Evolutionary conservation across 768 basidiomycete genomes (phyloP).

Genomic region (Rhizopogon salebrosus): DNA sequence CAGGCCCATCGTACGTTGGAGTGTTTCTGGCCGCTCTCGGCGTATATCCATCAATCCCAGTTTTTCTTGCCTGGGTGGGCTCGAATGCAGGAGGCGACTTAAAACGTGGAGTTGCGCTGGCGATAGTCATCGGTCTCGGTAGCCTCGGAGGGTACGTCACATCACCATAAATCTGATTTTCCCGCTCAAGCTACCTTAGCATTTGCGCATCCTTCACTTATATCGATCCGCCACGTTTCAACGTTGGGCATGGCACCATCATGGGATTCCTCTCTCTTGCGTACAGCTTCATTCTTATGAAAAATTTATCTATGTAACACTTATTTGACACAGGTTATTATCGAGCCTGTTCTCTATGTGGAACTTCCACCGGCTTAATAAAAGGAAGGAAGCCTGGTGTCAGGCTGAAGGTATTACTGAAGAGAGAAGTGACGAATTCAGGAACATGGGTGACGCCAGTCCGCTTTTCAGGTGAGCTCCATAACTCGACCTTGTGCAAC

Average conservation of each 20-base stretch:
- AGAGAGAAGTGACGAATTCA: slow-evolving; percentile 35
- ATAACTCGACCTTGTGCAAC: no score
- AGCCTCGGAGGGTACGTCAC: slow-evolving; percentile 45
- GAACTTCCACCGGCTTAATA: slow-evolving; percentile 47
- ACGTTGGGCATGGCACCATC: slow-evolving; percentile 31
- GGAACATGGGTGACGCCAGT: slow-evolving; percentile 46
- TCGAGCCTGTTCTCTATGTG: slow-evolving; percentile 39
- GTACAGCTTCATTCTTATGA: no score
- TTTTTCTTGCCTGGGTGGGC: slow-evolving; percentile 48
- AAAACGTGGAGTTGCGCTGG: slow-evolving; percentile 46
- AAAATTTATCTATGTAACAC: no score
- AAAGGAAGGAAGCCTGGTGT: slow-evolving; percentile 42
- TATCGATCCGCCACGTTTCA: slow-evolving; percentile 30
- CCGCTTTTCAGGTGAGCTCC: slow-evolving; percentile 44
- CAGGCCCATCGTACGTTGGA: slow-evolving; percentile 36
- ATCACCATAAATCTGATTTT: slow-evolving; percentile 25
- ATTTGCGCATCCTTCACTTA: slow-evolving; percentile 41
- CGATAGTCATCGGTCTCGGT: slow-evolving; percentile 48
- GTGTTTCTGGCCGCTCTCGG: slow-evolving; percentile 46
- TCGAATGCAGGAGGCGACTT: slow-evolving; percentile 53
- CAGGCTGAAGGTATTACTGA: slow-evolving; percentile 37
- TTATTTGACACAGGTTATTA: slow-evolving; percentile 33
- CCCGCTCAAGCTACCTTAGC: slow-evolving; percentile 11
- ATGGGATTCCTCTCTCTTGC: slow-evolving; percentile 30
- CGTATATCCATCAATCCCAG: slow-evolving; percentile 42